phyloP scores from a whole-genome alignment of 1,139 yeast species.

The Protomyces arabidopsidicola region DNA sequence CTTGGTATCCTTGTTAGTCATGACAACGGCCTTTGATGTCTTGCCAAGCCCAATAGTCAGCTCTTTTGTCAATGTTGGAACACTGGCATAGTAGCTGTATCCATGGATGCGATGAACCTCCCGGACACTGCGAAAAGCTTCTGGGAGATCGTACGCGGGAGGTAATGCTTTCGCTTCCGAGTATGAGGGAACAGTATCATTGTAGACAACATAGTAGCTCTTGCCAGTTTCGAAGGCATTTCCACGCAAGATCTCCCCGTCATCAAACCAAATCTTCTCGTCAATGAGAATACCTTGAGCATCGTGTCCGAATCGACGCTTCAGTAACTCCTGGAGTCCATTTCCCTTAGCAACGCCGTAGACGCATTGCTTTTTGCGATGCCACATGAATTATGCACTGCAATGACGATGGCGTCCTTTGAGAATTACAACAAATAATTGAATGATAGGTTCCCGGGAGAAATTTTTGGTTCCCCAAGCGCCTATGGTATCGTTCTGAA shows the following conservation, averaged over 20 bases:
- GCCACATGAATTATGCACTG: constrained; percentile 5
- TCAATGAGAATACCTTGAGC: constrained; percentile 10
- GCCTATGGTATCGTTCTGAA: neutral
- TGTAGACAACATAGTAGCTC: constrained; percentile 8
- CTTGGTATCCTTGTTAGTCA: constrained; percentile 1
- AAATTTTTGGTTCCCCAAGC: neutral
- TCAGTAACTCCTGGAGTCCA: constrained; percentile 2
- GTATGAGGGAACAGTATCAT: constrained; percentile 11
- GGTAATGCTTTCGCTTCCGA: neutral
- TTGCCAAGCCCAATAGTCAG: constrained; percentile 1
- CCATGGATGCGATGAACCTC: constrained; percentile 1
- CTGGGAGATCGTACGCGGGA: neutral
- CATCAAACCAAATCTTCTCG: constrained; percentile 5
- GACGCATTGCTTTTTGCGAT: neutral
- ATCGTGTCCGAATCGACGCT: constrained; percentile 17
- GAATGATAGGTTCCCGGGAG: neutral
- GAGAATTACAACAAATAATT: neutral
- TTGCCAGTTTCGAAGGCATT: neutral
- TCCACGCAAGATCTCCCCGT: constrained; percentile 8
- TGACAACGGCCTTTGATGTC: neutral
- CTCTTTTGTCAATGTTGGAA: neutral
- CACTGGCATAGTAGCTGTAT: constrained; percentile 1
- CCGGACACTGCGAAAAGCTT: neutral
- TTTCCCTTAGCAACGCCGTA: neutral
- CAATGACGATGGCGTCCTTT: constrained; percentile 12